Base-by-base conservation (phyloP, 345 rosid genomes). In the Eutrema heterophyllum region DNA sequence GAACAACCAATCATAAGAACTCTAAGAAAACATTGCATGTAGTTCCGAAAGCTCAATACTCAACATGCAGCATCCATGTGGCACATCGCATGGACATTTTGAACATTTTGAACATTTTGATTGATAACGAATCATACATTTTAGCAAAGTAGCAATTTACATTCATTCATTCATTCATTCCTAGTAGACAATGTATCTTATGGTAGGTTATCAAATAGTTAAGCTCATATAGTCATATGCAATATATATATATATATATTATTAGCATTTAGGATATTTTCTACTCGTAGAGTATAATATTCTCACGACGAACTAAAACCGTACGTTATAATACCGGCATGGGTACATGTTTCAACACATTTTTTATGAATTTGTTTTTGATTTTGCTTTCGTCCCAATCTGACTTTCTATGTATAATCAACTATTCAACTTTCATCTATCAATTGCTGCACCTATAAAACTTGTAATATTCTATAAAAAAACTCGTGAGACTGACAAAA, bases 51-150 rank as follows among this genome's bases (percentile, higher is more conserved):
- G 61, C 53, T 43, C 39, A 16, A 41, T 32, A 53, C 44, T 72
- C 45, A 10, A 45, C 49, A 33, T 72, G 76, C 46, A 52, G 27
- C 70, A 63, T 63, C 69, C 70, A 62, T 62, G 54, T 41, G 54
- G 61, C 41, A 5, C 52, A 29, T 61, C 24, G 58, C 18, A 32
- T 56, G 18, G 60, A 32, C 24, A 32, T n/a, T n/a, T n/a, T n/a
- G n/a, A n/a, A n/a, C n/a, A 27, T 29, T 32, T 32, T 18, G 60
- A 16, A 30, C 12, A 30, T 54, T 30, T 30, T 32, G 24, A 55
- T 8, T 55, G 24, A 8, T 54, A 24, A 43, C 46, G 16, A 43
- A 43, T 13, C 46, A 41, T 14, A 30, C 59, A 32, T 14, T 14
- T 32, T 55, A 14, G 39, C 30, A 30, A 53, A 55, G 32, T 55